Base-by-base conservation (phyloP, 2,329 filamentous ascomycete genomes). In the Mollisia scopiformis region DNA sequence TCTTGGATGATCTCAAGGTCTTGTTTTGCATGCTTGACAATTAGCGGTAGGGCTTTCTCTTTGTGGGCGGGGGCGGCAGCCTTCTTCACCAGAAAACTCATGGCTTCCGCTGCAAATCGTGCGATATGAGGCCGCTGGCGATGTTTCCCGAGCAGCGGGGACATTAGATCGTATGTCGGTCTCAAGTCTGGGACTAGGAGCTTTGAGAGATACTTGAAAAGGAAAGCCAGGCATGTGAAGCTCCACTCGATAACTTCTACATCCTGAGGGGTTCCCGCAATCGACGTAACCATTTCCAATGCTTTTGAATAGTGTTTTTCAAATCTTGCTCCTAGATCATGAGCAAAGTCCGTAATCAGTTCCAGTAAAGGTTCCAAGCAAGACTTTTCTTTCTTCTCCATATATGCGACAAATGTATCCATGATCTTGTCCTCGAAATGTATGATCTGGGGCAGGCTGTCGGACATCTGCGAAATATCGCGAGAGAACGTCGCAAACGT, bases 181-280 rank as follows among this genome's bases (percentile, higher is more conserved):
- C 91, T 83, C 64, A 99, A 78, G 72, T 99, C 91, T 3, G 92
- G 89, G 0, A 95, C 90, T 23, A 99, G 78, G 0, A 98, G 83
- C 65, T 92, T 88, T 2, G 93, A 96, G 5, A 99, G 84, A 72
- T 98, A 98, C 74, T 99, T 99, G 84, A 99, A 97, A 41, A 98
- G 82, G 82, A 96, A 99, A 49, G 95, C 93, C 58, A 99, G 81
- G 68, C 92, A 93, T 13, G 89, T 92, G 77, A 99, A 99, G 54
- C 92, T 94, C 93, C 94, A 98, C 78, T 99, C 95, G 54, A 98
- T 91, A n/a, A 96, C 93, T 65, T 93, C 91, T 27, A 91, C 88
- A 71, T 91, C 89, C 59, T 90, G 83, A 56, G 91, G 87, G 69
- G 87, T 90, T 57, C 88, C 88, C 11, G 93, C 93, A 66, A 98